Base-by-base conservation (phyloP, 2,329 filamentous ascomycete genomes). In the Monilinia laxa region DNA sequence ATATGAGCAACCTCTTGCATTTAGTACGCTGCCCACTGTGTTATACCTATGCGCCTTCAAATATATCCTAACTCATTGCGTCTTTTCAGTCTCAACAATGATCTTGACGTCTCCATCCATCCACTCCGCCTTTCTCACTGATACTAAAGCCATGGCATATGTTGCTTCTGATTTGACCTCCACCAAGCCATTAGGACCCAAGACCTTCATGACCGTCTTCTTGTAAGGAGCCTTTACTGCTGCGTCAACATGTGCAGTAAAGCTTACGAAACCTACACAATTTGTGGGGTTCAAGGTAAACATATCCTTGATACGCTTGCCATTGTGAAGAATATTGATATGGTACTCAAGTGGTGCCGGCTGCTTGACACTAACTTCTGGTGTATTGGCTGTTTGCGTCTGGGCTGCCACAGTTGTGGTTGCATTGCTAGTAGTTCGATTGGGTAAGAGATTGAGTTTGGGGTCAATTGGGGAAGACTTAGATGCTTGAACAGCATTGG, bases 31-130 rank as follows among this genome's bases (percentile, higher is more conserved):
- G 49, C 18, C 35, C 4, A 16, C 16, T 28, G 2, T 53, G 4
- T 23, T 35, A 9, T 11, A 20, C 40, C 16, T n/a, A 9, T 25
- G 28, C n/a, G 28, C 40, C 28, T 38, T 42, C 3, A 16, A 47
- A 47, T 11, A 2, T 38, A 9, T 5, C 14, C 14, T 14, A n/a
- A 18, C 28, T 55, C 35, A 68, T 59, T 55, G 35, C 3, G 59
- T 49, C 28, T 70, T 65, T 45, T 69, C 68, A 12, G 74, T 65
- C 40, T 72, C 62, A 23, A 71, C 68, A 20, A 76, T 64, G 59
- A 72, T 68, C 54, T 68, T 73, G 16, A 75, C 69, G 14, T 74
- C 71, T 59, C 73, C 71, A 68, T 76, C 74, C 74, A 77, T 73
- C 73, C 73, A 76, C 31, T 73, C 72, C n/a, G 64, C 63, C 16